Conservation (phyloP, 2,329 filamentous ascomycete genomes). For the Neospermospora avenae region DNA sequence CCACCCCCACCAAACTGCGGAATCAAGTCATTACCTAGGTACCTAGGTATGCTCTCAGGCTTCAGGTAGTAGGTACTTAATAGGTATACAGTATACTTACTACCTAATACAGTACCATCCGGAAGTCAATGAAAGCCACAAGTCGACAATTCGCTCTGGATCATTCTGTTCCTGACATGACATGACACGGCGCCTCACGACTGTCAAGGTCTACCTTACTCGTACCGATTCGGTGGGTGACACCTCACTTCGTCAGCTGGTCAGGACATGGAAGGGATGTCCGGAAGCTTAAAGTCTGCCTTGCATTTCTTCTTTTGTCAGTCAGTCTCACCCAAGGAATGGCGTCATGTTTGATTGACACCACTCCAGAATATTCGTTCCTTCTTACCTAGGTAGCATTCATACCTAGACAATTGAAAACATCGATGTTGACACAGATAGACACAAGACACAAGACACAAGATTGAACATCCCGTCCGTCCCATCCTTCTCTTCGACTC, state of each 20-base stretch:
- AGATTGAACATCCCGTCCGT: too few species aligned
- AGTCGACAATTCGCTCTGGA: neutral
- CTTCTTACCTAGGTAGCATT: neutral
- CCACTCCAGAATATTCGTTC: neutral
- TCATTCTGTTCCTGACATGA: neutral
- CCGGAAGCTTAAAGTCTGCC: conserved; percentile 3
- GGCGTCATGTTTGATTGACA: neutral
- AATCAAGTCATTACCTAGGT: neutral
- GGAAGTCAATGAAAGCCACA: neutral
- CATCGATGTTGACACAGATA: too few species aligned
- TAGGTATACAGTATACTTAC: too few species aligned
- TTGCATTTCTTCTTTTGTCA: neutral
- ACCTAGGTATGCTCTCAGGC: too few species aligned
- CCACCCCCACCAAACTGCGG: neutral
- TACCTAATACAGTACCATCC: neutral
- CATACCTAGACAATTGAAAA: neutral
- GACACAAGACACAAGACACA: too few species aligned
- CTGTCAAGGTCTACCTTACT: neutral
- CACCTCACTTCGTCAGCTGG: neutral
- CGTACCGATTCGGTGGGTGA: neutral
- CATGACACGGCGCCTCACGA: neutral
- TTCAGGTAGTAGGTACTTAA: too few species aligned
- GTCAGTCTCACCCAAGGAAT: neutral
- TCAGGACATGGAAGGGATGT: neutral
- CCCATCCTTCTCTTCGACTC: neutral